These are phyloP conservation scores for Ophiostoma novo-ulmi DNA, from an alignment of 2,329 filamentous ascomycete species.

Conservation along the genomic window DNA sequence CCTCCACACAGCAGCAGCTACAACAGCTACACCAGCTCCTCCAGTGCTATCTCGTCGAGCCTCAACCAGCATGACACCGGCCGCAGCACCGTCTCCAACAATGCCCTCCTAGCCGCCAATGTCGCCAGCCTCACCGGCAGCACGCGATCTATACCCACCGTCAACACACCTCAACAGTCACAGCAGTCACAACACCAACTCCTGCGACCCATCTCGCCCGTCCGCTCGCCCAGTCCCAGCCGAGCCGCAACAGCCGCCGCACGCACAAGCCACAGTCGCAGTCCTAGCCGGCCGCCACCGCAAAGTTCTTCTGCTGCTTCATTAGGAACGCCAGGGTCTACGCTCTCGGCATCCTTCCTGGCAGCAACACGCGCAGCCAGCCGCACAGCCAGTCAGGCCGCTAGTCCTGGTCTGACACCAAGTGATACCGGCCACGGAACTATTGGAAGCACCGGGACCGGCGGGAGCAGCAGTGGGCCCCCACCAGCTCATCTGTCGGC, in stretches of 20 bases:
- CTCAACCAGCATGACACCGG: not conserved
- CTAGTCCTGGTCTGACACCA: slow-evolving; percentile 42
- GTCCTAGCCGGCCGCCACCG: slow-evolving; percentile 8
- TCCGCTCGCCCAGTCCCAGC: not conserved
- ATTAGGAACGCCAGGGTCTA: slow-evolving; percentile 26
- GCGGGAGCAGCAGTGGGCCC: not conserved
- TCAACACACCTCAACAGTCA: not conserved
- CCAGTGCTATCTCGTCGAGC: not conserved
- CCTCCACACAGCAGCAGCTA: not conserved
- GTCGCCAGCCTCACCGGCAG: slow-evolving; percentile 32
- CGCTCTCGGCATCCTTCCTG: slow-evolving; percentile 50
- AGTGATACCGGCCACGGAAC: slow-evolving; percentile 32
- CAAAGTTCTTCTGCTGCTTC: not conserved
- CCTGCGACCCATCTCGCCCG: not conserved
- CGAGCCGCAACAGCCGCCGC: not conserved
- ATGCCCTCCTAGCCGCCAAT: slow-evolving; percentile 44
- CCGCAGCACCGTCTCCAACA: slow-evolving; percentile 30
- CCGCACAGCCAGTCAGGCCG: slow-evolving; percentile 40
- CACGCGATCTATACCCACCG: not conserved
- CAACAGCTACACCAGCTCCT: slow-evolving; percentile 23
- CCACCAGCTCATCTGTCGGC: slow-evolving; percentile 20
- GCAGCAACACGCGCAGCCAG: slow-evolving; percentile 59
- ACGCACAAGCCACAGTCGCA: slow-evolving; percentile 22
- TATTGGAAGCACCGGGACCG: not conserved
- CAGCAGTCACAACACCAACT: not conserved